Evolutionary conservation across 345 rosid species (phyloP).

Genomic region (Moringa oleifera): DNA sequence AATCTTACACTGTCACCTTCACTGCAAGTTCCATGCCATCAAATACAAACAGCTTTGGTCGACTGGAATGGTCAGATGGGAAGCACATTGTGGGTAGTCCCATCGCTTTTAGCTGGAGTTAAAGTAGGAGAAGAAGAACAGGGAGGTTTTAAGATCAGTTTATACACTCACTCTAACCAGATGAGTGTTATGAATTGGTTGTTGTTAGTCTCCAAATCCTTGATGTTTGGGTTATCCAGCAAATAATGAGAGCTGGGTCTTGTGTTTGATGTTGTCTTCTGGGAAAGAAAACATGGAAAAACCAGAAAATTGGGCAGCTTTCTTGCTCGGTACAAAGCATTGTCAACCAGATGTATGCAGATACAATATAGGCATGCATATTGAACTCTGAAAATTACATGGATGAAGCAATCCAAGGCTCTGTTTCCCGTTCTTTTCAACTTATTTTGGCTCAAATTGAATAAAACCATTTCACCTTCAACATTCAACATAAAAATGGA

Average conservation of each 20-base stretch:
- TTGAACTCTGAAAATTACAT: neutral
- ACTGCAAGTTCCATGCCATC: conserved; percentile 36
- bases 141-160: neutral
- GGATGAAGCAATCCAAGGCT: too few species aligned
- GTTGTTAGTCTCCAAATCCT: conserved; percentile 12
- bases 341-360: neutral
- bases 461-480: too few species aligned
- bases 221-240: conserved; percentile 12
- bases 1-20: conserved; percentile 64
- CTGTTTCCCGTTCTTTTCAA: too few species aligned
- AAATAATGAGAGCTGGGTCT: conserved; percentile 10
- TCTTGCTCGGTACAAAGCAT: conserved; percentile 17
- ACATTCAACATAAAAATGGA: too few species aligned
- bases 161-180: conserved; percentile 9
- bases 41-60: conserved; percentile 42
- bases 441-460: too few species aligned
- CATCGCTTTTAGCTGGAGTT: conserved; percentile 73
- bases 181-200: neutral
- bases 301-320: conserved; percentile 6
- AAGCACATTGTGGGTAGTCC: conserved; percentile 70
- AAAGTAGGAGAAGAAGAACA: conserved; percentile 12
- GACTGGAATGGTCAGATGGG: conserved; percentile 78
- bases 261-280: conserved; percentile 14
- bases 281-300: conserved; percentile 13
- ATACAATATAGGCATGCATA: neutral